Conservation (phyloP, 2,329 filamentous ascomycete genomes). For the Colletotrichum echinochloae region DNA sequence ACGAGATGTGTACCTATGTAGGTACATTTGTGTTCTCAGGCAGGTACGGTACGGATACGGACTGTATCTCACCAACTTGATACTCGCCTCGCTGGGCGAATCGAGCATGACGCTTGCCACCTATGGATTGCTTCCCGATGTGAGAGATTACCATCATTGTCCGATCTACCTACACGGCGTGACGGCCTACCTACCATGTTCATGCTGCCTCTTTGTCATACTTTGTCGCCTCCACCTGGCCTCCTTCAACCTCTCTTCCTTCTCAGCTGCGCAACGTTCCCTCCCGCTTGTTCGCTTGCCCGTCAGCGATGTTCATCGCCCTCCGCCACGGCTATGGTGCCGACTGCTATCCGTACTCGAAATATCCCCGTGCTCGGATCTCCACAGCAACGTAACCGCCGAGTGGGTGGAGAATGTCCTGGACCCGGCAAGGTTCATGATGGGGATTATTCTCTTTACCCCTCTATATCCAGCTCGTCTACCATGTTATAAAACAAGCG, state of each 20-base stretch:
- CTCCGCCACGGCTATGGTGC: neutral
- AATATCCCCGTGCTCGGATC: constrained; percentile 9
- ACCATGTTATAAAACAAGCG: neutral
- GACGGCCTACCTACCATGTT: neutral
- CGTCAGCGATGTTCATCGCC: neutral
- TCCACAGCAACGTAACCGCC: constrained; percentile 9
- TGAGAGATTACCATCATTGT: neutral
- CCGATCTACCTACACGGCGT: too few species aligned
- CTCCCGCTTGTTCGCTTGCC: neutral
- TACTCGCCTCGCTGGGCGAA: too few species aligned
- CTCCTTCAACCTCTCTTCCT: neutral
- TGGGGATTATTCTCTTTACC: neutral
- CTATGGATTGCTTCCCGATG: too few species aligned
- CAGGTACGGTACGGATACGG: too few species aligned
- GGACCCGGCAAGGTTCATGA: neutral
- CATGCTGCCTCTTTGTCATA: neutral
- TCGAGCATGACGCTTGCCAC: neutral
- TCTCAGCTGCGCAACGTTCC: neutral
- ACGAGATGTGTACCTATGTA: too few species aligned
- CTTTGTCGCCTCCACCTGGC: too few species aligned
- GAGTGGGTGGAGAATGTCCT: neutral
- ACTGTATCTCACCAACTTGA: too few species aligned
- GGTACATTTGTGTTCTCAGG: too few species aligned
- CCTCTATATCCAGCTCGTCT: neutral
- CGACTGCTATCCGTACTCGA: neutral